Conservation (phyloP, 768 basidiomycete species). For the Cubamyces sp. region DNA sequence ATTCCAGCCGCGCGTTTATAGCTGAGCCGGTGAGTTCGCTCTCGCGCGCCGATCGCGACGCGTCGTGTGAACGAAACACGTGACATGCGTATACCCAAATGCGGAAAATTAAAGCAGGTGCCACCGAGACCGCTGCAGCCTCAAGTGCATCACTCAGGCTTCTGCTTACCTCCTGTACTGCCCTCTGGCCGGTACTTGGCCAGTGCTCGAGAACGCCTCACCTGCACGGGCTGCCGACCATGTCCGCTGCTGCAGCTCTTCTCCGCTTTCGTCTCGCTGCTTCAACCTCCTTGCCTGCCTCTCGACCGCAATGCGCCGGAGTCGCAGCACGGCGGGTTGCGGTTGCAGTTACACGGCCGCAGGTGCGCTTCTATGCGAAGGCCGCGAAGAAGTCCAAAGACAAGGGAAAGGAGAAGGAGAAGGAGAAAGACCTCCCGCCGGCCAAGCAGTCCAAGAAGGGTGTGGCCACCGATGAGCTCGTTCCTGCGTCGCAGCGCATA, state of each 20-base stretch:
- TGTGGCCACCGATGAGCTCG: constrained; percentile 56
- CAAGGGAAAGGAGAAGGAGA: constrained; percentile 8
- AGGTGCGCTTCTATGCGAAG: constrained; percentile 22
- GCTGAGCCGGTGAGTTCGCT: neutral
- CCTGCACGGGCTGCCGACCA: neutral
- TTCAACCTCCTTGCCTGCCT: neutral
- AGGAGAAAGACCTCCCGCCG: constrained; percentile 1
- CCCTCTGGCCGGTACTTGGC: neutral
- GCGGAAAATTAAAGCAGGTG: constrained; percentile 6
- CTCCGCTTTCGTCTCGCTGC: constrained; percentile 5
- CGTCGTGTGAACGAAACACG: constrained; percentile 12
- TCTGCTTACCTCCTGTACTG: no score
- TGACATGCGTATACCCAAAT: constrained; percentile 5
- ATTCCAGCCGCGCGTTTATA: neutral
- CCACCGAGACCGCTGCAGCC: neutral
- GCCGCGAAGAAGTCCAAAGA: constrained; percentile 17
- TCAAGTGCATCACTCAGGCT: neutral
- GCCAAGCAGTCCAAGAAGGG: constrained; percentile 18
- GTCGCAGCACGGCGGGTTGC: constrained; percentile 6
- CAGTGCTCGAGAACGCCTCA: neutral
- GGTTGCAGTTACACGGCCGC: neutral
- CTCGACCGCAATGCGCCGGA: neutral
- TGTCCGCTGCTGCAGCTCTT: constrained; percentile 11
- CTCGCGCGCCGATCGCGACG: constrained; percentile 14
- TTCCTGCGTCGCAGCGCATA: constrained; percentile 71